Evolutionary conservation across 2,329 filamentous ascomycete genomes (phyloP).

Genomic region (Penicillium sp.): DNA sequence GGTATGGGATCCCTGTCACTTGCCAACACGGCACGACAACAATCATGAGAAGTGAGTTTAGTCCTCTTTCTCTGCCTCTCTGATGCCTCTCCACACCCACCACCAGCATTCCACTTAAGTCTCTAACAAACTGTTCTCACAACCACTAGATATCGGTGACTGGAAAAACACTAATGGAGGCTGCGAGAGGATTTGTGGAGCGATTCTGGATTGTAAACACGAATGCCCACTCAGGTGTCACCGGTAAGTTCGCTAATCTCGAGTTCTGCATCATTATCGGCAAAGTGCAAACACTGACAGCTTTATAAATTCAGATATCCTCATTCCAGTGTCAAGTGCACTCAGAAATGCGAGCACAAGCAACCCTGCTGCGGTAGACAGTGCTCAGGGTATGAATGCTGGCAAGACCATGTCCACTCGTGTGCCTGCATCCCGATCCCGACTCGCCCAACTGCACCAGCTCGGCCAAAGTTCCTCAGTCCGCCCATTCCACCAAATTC

Average conservation of each 20-base stretch:
- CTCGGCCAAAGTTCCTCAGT: not conserved
- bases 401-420: constrained; percentile 10
- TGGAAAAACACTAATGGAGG: constrained; percentile 63
- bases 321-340: constrained; percentile 11
- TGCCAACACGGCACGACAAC: constrained; percentile 65
- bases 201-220: constrained; percentile 58
- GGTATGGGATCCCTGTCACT: constrained; percentile 64
- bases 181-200: constrained; percentile 57
- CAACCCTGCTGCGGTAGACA: constrained; percentile 12
- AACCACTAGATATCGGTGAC: constrained; percentile 37
- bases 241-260: constrained; percentile 50
- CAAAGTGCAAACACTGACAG: not conserved
- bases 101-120: too few relatives aligned
- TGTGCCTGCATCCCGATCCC: constrained; percentile 9
- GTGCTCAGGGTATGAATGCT: constrained; percentile 11
- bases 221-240: constrained; percentile 60
- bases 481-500: not conserved
- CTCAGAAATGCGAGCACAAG: constrained; percentile 1
- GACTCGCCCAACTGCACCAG: too few relatives aligned
- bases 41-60: constrained; percentile 54
- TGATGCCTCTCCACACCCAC: too few relatives aligned
- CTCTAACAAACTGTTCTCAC: not conserved
- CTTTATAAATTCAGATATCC: not conserved
- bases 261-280: too few relatives aligned
- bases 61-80: not conserved